Conservation (phyloP, 1,139 yeast species). For the Lodderomyces parapsilosis region DNA sequence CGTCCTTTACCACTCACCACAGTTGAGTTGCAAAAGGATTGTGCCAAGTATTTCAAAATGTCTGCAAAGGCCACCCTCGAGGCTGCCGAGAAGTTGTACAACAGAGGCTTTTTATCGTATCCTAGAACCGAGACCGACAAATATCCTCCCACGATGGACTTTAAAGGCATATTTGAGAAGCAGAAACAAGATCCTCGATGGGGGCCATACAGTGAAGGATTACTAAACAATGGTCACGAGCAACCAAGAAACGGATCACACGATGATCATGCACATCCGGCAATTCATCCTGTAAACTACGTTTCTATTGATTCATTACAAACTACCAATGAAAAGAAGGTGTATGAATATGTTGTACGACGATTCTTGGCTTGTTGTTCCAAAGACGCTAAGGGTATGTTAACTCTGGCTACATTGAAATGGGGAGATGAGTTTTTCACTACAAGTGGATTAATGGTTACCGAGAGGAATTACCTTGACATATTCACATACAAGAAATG, state of each 20-base stretch:
- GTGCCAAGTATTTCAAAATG: slow-evolving; percentile 70
- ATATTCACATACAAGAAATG: slow-evolving; percentile 78
- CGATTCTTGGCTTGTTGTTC: slow-evolving; percentile 93
- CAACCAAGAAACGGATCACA: slow-evolving; percentile 77
- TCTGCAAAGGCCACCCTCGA: slow-evolving; percentile 81
- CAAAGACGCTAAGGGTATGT: slow-evolving; percentile 79
- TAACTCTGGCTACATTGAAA: slow-evolving; percentile 57
- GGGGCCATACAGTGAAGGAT: slow-evolving; percentile 46
- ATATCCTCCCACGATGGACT: slow-evolving; percentile 75
- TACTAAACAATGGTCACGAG: slow-evolving; percentile 38
- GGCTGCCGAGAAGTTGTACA: slow-evolving; percentile 84
- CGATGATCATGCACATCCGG: slow-evolving; percentile 97
- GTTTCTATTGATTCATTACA: slow-evolving; percentile 33
- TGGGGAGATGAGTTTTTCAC: slow-evolving; percentile 81
- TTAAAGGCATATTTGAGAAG: slow-evolving; percentile 54
- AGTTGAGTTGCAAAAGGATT: slow-evolving; percentile 89
- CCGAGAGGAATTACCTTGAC: slow-evolving; percentile 74
- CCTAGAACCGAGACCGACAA: slow-evolving; percentile 97
- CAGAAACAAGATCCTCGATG: slow-evolving; percentile 53
- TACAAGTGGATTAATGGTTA: slow-evolving; percentile 70
- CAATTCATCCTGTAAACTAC: slow-evolving; percentile 84
- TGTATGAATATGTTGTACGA: slow-evolving; percentile 84
- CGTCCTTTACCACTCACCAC: slow-evolving; percentile 92
- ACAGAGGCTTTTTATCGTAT: slow-evolving; percentile 82
- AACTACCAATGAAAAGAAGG: slow-evolving; percentile 58